Percentiles rank a stretch among this genome's conserved stretches.
Conservation (phyloP, 139 green algal species). For the Chlamydomonas sphaeroides region DNA sequence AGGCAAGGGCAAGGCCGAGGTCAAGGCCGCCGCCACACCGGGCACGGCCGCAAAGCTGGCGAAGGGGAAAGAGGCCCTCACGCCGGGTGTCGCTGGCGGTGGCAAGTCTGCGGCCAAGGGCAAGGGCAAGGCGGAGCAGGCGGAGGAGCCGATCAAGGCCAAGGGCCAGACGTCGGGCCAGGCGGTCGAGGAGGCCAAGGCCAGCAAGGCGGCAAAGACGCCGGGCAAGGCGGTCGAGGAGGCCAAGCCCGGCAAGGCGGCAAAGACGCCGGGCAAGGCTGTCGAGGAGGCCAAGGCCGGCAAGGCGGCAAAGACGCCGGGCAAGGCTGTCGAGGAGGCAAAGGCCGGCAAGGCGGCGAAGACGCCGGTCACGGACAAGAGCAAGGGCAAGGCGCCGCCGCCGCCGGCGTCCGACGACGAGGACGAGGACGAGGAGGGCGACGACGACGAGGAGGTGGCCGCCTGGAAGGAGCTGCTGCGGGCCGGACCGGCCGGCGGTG, state of each 20-base stretch:
- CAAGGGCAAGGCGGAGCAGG: too few relatives aligned
- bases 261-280: background rate
- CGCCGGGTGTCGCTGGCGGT: too few relatives aligned
- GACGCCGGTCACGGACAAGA: background rate
- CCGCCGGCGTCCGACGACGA: background rate
- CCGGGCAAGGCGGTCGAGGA: background rate
- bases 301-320: background rate
- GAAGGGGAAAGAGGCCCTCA: background rate
- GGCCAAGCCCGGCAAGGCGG: background rate
- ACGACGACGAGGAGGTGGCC: background rate
- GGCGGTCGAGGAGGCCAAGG: background rate
- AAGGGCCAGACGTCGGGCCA: background rate
- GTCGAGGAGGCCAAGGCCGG: background rate
- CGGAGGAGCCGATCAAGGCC: background rate
- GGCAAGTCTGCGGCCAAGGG: background rate
- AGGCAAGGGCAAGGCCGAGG: background rate
- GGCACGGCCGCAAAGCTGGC: background rate
- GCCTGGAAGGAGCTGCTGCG: conserved; percentile 3
- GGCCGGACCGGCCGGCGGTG: background rate
- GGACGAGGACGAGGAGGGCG: conserved; percentile 8
- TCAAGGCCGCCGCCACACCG: background rate
- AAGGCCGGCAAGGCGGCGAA: too few relatives aligned
- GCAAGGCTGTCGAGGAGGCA: background rate
- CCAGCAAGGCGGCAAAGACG: background rate
- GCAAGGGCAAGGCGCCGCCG: background rate